Percentiles rank a stretch among this genome's conserved stretches.
phyloP scores from a whole-genome alignment of 2,329 filamentous ascomycete genomes.

The Sporothrix sp. region DNA sequence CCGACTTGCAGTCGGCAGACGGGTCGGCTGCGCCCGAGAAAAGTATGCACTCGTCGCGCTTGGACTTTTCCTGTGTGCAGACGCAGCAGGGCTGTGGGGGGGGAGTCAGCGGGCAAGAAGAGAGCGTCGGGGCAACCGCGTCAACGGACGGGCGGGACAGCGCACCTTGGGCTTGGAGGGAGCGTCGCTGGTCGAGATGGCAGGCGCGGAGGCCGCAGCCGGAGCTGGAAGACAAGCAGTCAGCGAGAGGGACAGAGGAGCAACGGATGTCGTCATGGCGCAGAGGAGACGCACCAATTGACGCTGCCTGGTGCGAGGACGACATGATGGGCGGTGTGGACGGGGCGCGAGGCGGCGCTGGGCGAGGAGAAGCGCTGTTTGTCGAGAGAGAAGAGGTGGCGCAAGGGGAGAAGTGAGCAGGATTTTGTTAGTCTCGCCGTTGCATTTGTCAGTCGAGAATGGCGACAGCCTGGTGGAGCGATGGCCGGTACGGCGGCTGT shows the following conservation, averaged over 20 bases:
- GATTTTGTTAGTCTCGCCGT: not conserved
- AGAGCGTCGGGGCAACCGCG: too few relatives aligned
- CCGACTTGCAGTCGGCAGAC: conserved; percentile 68
- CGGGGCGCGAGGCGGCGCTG: not conserved
- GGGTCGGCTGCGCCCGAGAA: conserved; percentile 82
- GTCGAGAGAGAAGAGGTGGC: not conserved
- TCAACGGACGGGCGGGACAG: too few relatives aligned
- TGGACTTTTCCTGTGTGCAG: conserved; percentile 88
- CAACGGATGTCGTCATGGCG: not conserved
- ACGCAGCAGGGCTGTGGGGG: conserved; percentile 81
- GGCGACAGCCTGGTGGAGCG: conserved; percentile 12
- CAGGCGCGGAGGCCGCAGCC: conserved; percentile 14
- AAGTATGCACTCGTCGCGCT: conserved; percentile 97
- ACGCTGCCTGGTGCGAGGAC: conserved; percentile 19
- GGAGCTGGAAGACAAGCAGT: not conserved
- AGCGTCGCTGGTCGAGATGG: conserved; percentile 24
- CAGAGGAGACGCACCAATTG: conserved; percentile 24
- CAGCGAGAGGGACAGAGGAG: too few relatives aligned
- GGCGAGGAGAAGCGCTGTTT: not conserved
- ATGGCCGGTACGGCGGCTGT: too few relatives aligned
- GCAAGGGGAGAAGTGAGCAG: conserved; percentile 5
- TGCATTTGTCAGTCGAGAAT: conserved; percentile 13
- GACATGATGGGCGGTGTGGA: conserved; percentile 21
- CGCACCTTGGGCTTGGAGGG: conserved; percentile 37
- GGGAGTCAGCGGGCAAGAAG: not conserved